phyloP scores from a whole-genome alignment of 179 eudicot species.

The Gypsophila paniculata region DNA sequence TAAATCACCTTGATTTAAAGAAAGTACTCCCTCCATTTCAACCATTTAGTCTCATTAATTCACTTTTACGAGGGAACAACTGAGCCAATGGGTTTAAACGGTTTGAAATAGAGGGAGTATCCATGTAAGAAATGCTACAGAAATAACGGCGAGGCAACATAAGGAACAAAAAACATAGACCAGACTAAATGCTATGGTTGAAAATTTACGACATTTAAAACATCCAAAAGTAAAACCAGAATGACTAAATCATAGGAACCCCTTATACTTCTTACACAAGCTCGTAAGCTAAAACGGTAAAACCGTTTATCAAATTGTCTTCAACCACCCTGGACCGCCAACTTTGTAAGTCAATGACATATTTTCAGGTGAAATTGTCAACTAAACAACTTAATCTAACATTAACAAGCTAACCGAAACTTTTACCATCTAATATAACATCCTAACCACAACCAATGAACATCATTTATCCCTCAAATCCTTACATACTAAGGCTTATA shows the following conservation, averaged over 20 bases:
- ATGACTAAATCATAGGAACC: background rate
- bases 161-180: no score
- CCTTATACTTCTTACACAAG: background rate
- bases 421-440: no score
- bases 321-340: background rate
- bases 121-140: no score
- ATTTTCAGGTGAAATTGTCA: background rate
- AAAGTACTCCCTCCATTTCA: no score
- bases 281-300: background rate
- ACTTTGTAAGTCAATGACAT: background rate
- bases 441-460: background rate
- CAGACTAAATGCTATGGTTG: background rate
- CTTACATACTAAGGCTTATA: no score
- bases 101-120: no score
- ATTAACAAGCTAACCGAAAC: slow-evolving; percentile 12
- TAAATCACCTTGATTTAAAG: no score
- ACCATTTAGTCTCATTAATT: no score
- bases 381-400: slow-evolving; percentile 4
- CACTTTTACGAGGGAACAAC: no score
- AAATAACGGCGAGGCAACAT: no score
- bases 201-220: background rate
- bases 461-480: background rate
- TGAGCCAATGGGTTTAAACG: no score
- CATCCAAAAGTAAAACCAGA: background rate
- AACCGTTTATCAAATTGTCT: background rate